Base-by-base conservation (phyloP, 2,329 filamentous ascomycete species). In the Cladosporium sp. region DNA sequence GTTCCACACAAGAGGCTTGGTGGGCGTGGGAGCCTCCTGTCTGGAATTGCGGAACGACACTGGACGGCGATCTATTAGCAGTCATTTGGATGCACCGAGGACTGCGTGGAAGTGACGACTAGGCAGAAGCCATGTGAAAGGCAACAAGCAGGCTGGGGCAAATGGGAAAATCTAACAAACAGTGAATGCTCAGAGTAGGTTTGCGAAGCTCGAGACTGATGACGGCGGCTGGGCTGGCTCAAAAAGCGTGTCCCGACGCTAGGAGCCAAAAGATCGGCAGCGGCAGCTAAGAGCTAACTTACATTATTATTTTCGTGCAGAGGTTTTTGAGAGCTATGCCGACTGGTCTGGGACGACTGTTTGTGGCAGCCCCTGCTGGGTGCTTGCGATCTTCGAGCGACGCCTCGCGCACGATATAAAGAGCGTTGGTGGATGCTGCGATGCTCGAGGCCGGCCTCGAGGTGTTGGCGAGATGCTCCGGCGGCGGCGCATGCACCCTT, bases 41-140 rank as follows among this genome's bases (percentile, higher is more conserved):
- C 28, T 37, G 40, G 52, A 47, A 47, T 22, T 55, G 40, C 52
- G 39, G 52, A 55, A 40, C 51, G 22, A 44, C 54, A 57, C 54
- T 57, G 35, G 37, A 57, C 45, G 25, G 47, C 34, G 39, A 36
- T 8, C 17, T 32, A 50, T 57, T 57, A 51, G 54, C 45, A 57
- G 54, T 57, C 54, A 57, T 57, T 57, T 40, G 54, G 36, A 51
- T 24, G 15, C 25, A 25, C 28, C 12, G 39, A 15, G 19, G 28
- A 45, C 50, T 40, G 37, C 36, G 17, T 15, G 25, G 15, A 20
- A 37, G 28, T 12, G 40, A 55, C 13, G 50, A 37, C 52, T 55
- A 55, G 32, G 22, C 15, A 19, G 39, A 37, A 32, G 39, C 52
- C 52, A 55, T 55, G 52, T 20, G 37, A 28, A 40, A 34, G 51